These are phyloP conservation scores for Fusarium haematococcum DNA, from an alignment of 2,329 filamentous ascomycete species.

Conservation along the genomic window DNA sequence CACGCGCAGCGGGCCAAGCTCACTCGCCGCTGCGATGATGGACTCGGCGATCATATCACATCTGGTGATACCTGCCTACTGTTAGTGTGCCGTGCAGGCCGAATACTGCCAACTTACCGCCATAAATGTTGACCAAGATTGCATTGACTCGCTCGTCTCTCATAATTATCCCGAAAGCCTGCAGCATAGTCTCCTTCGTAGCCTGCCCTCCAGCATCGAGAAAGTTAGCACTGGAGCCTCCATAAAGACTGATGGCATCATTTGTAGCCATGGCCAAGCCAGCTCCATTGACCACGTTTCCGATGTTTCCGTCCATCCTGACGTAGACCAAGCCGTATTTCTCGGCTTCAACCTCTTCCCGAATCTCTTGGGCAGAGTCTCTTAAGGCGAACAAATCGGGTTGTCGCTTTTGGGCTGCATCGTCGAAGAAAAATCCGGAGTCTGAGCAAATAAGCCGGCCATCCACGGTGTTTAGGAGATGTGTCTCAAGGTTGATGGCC, in stretches of 20 bases:
- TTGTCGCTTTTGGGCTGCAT: constrained; percentile 59
- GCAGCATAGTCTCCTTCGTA: constrained; percentile 82
- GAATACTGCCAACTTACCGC: constrained; percentile 41
- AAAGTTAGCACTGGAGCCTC: constrained; percentile 82
- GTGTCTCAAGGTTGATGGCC: constrained; percentile 59
- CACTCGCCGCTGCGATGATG: constrained; percentile 56
- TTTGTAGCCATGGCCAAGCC: constrained; percentile 93
- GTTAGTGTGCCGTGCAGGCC: not conserved
- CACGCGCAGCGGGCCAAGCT: constrained; percentile 52
- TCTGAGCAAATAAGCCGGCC: constrained; percentile 49
- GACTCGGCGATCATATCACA: constrained; percentile 65
- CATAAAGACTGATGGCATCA: constrained; percentile 77
- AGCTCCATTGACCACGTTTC: constrained; percentile 89
- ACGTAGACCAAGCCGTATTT: constrained; percentile 84
- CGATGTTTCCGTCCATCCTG: constrained; percentile 72
- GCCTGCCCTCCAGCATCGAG: constrained; percentile 92
- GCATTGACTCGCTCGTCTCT: constrained; percentile 78
- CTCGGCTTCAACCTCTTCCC: constrained; percentile 53
- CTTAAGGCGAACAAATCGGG: constrained; percentile 52
- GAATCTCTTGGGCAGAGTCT: constrained; percentile 49
- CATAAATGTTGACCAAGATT: constrained; percentile 69
- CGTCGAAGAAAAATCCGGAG: constrained; percentile 61
- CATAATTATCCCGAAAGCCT: constrained; percentile 79
- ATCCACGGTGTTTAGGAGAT: constrained; percentile 48
- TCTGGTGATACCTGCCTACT: constrained; percentile 55